Conservation (phyloP, 2,329 filamentous ascomycete species). For the Cercospora zeina region DNA sequence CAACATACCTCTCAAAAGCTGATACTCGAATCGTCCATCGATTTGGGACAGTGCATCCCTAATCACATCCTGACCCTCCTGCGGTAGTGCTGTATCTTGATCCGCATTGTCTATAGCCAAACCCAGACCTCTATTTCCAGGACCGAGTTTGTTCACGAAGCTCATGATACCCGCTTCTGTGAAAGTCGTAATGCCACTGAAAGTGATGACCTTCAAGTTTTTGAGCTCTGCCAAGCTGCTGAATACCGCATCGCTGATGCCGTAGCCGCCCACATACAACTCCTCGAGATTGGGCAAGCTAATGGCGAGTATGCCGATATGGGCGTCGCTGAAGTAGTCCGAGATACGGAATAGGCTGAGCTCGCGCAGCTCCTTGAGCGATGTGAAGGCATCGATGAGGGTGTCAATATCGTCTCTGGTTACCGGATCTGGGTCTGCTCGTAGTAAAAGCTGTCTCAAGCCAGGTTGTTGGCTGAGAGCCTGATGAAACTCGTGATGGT, state of each 20-base stretch:
- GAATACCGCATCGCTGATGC: slow-evolving; percentile 54
- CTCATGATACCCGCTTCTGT: slow-evolving; percentile 53
- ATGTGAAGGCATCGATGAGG: slow-evolving; percentile 54
- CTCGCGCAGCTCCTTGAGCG: slow-evolving; percentile 54
- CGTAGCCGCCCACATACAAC: slow-evolving; percentile 58
- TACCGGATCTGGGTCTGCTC: slow-evolving; percentile 51
- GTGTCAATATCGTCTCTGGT: slow-evolving; percentile 50
- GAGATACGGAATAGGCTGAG: slow-evolving; percentile 56
- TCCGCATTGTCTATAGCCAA: slow-evolving; percentile 50
- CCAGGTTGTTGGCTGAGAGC: slow-evolving; percentile 54
- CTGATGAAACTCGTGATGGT: slow-evolving; percentile 55
- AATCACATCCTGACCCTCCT: slow-evolving; percentile 44
- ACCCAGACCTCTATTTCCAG: slow-evolving; percentile 46
- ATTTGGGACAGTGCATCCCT: slow-evolving; percentile 45
- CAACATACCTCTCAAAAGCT: slow-evolving; percentile 45
- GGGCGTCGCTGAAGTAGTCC: slow-evolving; percentile 53
- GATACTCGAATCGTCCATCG: slow-evolving; percentile 50
- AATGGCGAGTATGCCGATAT: slow-evolving; percentile 52
- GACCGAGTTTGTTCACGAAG: slow-evolving; percentile 46
- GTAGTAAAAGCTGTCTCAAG: slow-evolving; percentile 51
- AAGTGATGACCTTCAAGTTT: slow-evolving; percentile 54
- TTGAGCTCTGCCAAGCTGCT: slow-evolving; percentile 48
- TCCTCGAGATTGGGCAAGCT: slow-evolving; percentile 55
- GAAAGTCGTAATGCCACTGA: slow-evolving; percentile 59
- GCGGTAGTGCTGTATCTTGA: slow-evolving; percentile 44